A percentile compares a stretch with the other conserved stretches of the same genome.
Evolutionary conservation across 306 rosid genomes (phyloP).

Genomic region (Vachellia pachyceras): DNA sequence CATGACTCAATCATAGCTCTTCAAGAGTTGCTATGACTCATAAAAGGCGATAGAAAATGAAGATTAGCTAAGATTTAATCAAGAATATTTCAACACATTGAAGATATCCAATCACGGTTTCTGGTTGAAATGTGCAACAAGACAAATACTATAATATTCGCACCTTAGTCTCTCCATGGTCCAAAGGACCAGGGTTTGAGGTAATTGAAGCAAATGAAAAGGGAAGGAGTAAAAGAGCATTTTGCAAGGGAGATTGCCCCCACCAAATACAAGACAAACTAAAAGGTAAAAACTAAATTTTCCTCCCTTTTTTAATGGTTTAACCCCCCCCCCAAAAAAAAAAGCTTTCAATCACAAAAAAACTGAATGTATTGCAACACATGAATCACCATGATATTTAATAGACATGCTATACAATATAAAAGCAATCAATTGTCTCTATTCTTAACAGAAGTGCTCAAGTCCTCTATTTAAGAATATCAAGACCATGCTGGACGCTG

Average conservation of each 20-base stretch:
- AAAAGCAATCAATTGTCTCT: not conserved
- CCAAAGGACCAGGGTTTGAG: not conserved
- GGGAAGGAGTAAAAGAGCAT: not conserved
- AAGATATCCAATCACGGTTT: not conserved
- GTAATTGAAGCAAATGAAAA: not conserved
- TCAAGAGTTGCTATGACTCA: not conserved
- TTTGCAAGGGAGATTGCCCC: not conserved
- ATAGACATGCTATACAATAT: not conserved
- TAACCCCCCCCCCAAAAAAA: no score
- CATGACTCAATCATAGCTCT: slow-evolving; percentile 17
- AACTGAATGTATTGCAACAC: no score
- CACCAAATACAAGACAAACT: not conserved
- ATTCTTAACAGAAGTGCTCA: not conserved
- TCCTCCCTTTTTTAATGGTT: no score
- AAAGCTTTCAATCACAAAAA: no score
- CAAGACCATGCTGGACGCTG: not conserved
- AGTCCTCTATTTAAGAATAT: not conserved
- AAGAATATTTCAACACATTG: not conserved
- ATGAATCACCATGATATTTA: not conserved
- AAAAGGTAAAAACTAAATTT: no score
- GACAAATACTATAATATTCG: not conserved
- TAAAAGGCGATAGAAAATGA: slow-evolving; percentile 18
- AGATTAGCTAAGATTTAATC: slow-evolving; percentile 4
- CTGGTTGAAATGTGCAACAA: not conserved
- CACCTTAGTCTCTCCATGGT: not conserved